Percentiles rank a stretch among this genome's conserved stretches.
Evolutionary conservation across 352 stramenopile species (phyloP).

Genomic region (Pythium chondricola): DNA sequence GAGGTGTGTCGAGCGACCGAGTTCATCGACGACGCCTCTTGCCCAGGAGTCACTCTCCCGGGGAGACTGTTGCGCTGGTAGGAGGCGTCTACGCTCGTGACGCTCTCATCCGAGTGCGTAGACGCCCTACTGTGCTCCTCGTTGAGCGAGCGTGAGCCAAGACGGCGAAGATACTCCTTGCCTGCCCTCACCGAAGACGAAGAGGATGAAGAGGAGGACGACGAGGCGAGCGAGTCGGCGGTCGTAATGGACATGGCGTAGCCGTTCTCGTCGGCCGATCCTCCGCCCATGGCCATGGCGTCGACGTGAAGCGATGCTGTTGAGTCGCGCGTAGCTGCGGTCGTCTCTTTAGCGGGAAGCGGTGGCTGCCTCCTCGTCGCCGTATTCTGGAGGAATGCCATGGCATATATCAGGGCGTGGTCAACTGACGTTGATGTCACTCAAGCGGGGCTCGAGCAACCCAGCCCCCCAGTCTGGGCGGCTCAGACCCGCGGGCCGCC

Average conservation of each 20-base stretch:
- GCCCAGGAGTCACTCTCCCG: neutral
- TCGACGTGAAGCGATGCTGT: neutral
- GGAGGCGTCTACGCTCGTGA: slow-evolving; percentile 8
- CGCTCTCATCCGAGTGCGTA: slow-evolving; percentile 15
- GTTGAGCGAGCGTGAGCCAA: slow-evolving; percentile 17
- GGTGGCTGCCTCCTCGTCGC: neutral
- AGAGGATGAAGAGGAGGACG: neutral
- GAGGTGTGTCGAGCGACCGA: slow-evolving; percentile 30
- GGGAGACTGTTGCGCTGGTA: slow-evolving; percentile 19
- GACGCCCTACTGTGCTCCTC: slow-evolving; percentile 19
- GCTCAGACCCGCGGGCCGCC: too few species aligned
- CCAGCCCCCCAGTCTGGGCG: too few species aligned
- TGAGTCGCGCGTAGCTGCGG: too few species aligned
- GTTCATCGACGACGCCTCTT: neutral
- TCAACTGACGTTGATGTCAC: too few species aligned
- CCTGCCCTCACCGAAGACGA: too few species aligned
- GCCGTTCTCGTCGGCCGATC: neutral
- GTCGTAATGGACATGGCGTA: too few species aligned
- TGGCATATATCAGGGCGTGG: too few species aligned
- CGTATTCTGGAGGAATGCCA: slow-evolving; percentile 7
- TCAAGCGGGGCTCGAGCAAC: too few species aligned
- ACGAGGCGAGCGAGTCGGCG: neutral
- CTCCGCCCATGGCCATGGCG: neutral
- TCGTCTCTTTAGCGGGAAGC: too few species aligned
- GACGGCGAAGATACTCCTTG: slow-evolving; percentile 7